A percentile compares a stretch with the other conserved stretches of the same genome.
Conservation (phyloP, 352 stramenopile genomes). For the Elongisporangium undulatum region DNA sequence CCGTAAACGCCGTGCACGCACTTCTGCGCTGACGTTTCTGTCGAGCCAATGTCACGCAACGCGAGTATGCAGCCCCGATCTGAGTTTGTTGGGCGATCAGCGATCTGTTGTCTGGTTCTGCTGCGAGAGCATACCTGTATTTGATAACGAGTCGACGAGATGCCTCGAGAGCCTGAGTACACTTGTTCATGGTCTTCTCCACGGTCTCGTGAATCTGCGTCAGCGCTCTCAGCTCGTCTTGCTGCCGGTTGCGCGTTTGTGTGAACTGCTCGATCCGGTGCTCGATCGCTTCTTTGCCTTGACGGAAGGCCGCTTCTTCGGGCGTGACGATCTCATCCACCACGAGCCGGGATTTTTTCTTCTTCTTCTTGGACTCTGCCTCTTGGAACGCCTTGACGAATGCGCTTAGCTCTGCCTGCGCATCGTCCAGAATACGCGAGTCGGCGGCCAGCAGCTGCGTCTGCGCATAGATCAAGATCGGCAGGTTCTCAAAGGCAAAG, state of each 20-base stretch:
- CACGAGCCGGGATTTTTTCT: conserved; percentile 77
- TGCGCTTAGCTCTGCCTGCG: conserved; percentile 20
- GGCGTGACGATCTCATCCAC: conserved; percentile 59
- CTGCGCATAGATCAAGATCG: conserved; percentile 57
- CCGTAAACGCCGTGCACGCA: conserved; percentile 55
- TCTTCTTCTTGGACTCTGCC: conserved; percentile 71
- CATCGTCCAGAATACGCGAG: conserved; percentile 18
- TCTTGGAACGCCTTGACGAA: conserved; percentile 54
- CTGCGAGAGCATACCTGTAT: conserved; percentile 20
- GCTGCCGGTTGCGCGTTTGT: conserved; percentile 14
- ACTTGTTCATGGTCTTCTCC: conserved; percentile 56
- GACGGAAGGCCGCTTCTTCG: conserved; percentile 57
- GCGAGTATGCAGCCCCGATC: conserved; percentile 34
- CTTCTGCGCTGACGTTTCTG: conserved; percentile 67
- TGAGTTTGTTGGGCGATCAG: conserved; percentile 9
- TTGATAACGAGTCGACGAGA: conserved; percentile 43
- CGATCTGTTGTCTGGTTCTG: conserved; percentile 8
- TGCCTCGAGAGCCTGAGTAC: conserved; percentile 42
- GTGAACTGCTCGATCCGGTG: conserved; percentile 23
- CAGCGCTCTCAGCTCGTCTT: conserved; percentile 20
- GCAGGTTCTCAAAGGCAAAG: conserved; percentile 60
- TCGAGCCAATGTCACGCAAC: conserved; percentile 45
- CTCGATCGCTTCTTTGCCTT: conserved; percentile 33
- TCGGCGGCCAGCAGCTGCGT: conserved; percentile 45
- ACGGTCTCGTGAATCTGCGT: conserved; percentile 16